Evolutionary conservation across 805 yeast species (phyloP).

Genomic region (Clavispora fructus): DNA sequence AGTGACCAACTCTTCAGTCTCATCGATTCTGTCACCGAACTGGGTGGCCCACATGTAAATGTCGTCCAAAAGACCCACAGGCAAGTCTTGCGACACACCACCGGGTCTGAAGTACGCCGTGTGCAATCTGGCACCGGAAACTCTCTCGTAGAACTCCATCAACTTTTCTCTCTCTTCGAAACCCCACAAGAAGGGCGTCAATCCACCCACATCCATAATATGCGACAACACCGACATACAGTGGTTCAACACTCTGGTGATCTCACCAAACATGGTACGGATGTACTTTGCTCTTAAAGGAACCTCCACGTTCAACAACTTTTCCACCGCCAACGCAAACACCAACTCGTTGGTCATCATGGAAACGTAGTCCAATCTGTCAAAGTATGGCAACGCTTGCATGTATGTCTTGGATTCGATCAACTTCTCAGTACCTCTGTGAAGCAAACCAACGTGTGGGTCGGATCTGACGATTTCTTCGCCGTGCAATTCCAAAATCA

Average conservation of each 20-base stretch:
- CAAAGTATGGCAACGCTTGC: conserved; percentile 87
- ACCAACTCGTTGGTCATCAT: conserved; percentile 93
- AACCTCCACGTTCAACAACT: conserved; percentile 75
- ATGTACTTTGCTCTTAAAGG: conserved; percentile 82
- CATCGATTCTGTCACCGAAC: conserved; percentile 89
- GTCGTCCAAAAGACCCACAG: conserved; percentile 81
- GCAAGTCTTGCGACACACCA: conserved; percentile 85
- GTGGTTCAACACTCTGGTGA: conserved; percentile 78
- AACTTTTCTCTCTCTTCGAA: conserved; percentile 90
- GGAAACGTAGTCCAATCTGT: conserved; percentile 75
- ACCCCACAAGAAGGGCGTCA: conserved; percentile 92
- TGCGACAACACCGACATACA: conserved; percentile 82
- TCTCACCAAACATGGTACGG: conserved; percentile 81
- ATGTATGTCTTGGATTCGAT: conserved; percentile 81
- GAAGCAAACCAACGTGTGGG: conserved; percentile 84
- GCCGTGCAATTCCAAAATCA: conserved; percentile 81
- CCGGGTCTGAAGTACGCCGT: conserved; percentile 89
- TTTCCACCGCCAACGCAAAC: conserved; percentile 78
- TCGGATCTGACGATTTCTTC: conserved; percentile 84
- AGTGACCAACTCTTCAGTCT: conserved; percentile 81
- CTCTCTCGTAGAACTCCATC: conserved; percentile 90
- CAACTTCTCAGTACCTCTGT: conserved; percentile 85
- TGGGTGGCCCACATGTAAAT: conserved; percentile 96
- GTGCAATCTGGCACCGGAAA: conserved; percentile 85
- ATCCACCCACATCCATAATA: conserved; percentile 93